phyloP scores from a whole-genome alignment of 768 basidiomycete genomes.

The Mycena rebaudengoi region DNA sequence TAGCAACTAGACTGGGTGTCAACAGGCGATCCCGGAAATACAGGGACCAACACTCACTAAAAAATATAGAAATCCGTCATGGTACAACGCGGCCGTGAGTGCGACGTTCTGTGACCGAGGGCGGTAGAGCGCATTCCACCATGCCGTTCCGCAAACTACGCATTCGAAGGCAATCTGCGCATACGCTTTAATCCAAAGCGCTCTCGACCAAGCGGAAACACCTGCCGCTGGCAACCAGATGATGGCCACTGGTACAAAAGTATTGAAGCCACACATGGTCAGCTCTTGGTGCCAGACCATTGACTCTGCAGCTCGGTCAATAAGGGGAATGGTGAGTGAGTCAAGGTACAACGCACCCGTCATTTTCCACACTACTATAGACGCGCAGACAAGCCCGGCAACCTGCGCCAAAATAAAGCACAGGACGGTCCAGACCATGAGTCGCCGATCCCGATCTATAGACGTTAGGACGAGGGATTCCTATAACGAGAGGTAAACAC shows the following conservation, averaged over 20 bases:
- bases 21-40: not conserved
- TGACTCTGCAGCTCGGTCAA: not conserved
- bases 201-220: not conserved
- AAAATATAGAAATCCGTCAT: conserved; percentile 21
- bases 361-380: conserved; percentile 13
- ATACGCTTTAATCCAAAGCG: not conserved
- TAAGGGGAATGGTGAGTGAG: not conserved
- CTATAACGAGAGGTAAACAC: not conserved
- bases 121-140: conserved; percentile 20
- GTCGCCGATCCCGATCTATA: conserved; percentile 20
- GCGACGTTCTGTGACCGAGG: conserved; percentile 17
- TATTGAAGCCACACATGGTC: conserved; percentile 6
- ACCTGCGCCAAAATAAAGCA: conserved; percentile 10
- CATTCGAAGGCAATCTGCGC: conserved; percentile 18
- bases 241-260: not conserved
- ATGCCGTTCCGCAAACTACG: conserved; percentile 14
- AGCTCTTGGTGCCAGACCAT: not conserved
- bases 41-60: conserved; percentile 5
- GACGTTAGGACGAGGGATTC: not conserved
- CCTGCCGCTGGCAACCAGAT: conserved; percentile 22
- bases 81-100: conserved; percentile 17
- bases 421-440: conserved; percentile 10
- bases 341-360: not conserved
- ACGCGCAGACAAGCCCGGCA: not conserved
- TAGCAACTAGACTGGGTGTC: conserved; percentile 2